Percentiles rank a stretch among this genome's conserved stretches.
These are phyloP conservation scores for Aegilops longissima DNA, from an alignment of 176 grass and related monocot genomes.

Conservation along the genomic window DNA sequence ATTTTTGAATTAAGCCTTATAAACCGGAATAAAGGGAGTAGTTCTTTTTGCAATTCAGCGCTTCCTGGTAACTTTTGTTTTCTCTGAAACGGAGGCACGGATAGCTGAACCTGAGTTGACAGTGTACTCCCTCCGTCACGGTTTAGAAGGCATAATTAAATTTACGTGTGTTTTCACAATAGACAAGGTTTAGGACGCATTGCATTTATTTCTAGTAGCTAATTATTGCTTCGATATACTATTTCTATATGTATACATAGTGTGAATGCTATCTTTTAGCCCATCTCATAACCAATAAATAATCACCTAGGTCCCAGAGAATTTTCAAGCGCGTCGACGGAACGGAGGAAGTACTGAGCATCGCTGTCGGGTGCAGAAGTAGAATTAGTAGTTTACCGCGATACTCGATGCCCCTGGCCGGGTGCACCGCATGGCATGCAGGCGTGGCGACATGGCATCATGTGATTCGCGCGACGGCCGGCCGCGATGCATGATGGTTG, in stretches of 20 bases:
- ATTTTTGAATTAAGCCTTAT: no score
- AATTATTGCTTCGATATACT: no score
- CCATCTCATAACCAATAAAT: no score
- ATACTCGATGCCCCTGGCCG: background rate
- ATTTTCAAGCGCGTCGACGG: no score
- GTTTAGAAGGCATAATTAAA: no score
- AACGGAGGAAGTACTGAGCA: background rate
- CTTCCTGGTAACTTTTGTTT: background rate
- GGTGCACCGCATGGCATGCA: background rate
- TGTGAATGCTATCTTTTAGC: no score
- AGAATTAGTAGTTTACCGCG: background rate
- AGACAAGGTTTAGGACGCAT: no score
- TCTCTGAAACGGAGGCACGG: background rate
- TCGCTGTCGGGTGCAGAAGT: background rate
- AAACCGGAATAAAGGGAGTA: no score
- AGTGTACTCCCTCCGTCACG: background rate
- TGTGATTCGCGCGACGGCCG: slow-evolving; percentile 18
- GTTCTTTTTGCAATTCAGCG: background rate
- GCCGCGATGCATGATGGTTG: slow-evolving; percentile 21
- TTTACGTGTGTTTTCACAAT: no score
- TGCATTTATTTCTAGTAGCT: no score
- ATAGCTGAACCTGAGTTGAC: background rate
- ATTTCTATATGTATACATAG: no score
- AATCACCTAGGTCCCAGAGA: no score
- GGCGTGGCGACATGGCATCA: background rate